Evolutionary conservation across 352 stramenopile species (phyloP), one percentile per base, ranked within the genome.

Genomic region (Pythium plurisporium): DNA sequence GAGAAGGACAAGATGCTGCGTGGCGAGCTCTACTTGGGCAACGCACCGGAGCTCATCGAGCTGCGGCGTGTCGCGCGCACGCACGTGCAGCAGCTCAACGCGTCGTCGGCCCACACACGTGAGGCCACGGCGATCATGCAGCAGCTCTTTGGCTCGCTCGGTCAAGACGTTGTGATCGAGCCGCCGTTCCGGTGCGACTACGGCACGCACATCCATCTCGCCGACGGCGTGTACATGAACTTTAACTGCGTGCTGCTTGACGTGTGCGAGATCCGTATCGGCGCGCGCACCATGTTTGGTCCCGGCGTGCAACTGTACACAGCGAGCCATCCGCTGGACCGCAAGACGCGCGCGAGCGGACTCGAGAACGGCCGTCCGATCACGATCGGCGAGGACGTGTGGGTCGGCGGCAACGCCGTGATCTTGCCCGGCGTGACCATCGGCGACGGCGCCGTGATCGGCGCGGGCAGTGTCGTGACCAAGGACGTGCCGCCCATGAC

Each of bases 121-220:
- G 69, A 75, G 23, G 57, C 67, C 1, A 40, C 59, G 15, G 63
- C 43, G 0, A 36, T 80, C 4, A 43, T 86, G 33, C 34, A 42
- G 5, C 53, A 82, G 41, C 59, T 87, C 4, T 51, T 90, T 1
- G 77, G 79, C 0, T 59, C 73, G 1, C 48, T 70, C 22, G 79
- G 77, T 11, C 23, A 68, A 1, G 52, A 73, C 31, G 69, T 76
- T 29, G 59, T 76, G 43, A 76, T 97, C 42, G 82, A 95, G 70
- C 73, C 87, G 59, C 87, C 82, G 3, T 96, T 97, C 69, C 76
- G 89, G 46, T 89, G 82, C 54, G 89, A 97, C 73, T 97, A 96
- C 65, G 89, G 89, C 25, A 86, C 56, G 62, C 91, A 96, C 61
- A 86, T 96, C 56, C 44, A 67, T 43, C 25, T 94, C 25, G 89